Evolutionary conservation across 1,139 yeast species (phyloP).

Genomic region (Candida smagusa): DNA sequence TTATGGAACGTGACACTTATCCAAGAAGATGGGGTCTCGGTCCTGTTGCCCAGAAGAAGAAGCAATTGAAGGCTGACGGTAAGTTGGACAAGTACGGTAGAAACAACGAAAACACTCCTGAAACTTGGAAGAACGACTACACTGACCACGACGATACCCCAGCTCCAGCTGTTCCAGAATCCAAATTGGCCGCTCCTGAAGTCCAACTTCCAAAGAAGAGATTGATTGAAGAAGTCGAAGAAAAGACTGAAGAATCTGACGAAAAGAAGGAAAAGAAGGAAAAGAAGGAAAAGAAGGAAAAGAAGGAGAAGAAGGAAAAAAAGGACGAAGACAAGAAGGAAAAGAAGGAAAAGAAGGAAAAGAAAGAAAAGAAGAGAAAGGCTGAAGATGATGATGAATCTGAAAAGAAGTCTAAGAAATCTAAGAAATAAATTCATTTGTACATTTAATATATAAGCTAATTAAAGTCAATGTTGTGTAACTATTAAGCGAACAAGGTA

Average conservation of each 20-base stretch:
- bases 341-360: slow-evolving; percentile 38
- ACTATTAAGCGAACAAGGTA: too few relatives aligned
- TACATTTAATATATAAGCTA: slow-evolving; percentile 8
- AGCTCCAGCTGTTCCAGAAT: slow-evolving; percentile 49
- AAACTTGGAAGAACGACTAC: slow-evolving; percentile 84
- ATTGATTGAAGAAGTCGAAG: slow-evolving; percentile 36
- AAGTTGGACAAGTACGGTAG: slow-evolving; percentile 95
- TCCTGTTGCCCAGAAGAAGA: slow-evolving; percentile 97
- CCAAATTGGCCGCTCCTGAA: slow-evolving; percentile 48
- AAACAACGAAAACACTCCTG: slow-evolving; percentile 90
- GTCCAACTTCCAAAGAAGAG: slow-evolving; percentile 53
- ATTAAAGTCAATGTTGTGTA: too few relatives aligned
- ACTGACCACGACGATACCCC: slow-evolving; percentile 74
- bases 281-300: slow-evolving; percentile 58
- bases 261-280: slow-evolving; percentile 28
- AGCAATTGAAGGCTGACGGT: slow-evolving; percentile 96
- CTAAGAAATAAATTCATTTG: slow-evolving; percentile 18
- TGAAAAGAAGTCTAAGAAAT: slow-evolving; percentile 42
- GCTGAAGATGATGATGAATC: slow-evolving; percentile 14
- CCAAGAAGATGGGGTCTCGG: slow-evolving; percentile 99
- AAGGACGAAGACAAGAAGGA: slow-evolving; percentile 51
- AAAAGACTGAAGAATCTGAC: slow-evolving; percentile 30
- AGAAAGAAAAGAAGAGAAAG: slow-evolving; percentile 43
- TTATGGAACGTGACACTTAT: slow-evolving; percentile 98
- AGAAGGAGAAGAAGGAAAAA: slow-evolving; percentile 66